phyloP scores from a whole-genome alignment of 2,329 filamentous ascomycete genomes.

The Endocalyx cinctus region DNA sequence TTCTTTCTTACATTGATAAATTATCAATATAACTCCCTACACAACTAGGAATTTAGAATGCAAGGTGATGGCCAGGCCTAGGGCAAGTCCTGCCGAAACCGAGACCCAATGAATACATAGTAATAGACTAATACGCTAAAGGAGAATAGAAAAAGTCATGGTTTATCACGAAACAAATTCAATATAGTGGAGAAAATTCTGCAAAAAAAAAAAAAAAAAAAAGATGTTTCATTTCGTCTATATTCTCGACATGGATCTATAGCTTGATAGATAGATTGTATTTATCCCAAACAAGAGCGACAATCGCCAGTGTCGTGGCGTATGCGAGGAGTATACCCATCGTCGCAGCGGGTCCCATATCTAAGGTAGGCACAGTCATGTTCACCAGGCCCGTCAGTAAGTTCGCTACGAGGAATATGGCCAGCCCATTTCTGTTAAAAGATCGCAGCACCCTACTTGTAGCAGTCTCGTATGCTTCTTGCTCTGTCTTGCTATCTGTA shows the following conservation, averaged over 20 bases:
- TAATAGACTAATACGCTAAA: too few relatives aligned
- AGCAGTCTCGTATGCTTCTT: conserved; percentile 59
- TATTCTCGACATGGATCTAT: conserved; percentile 29
- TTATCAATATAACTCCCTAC: too few relatives aligned
- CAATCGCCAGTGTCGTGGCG: conserved; percentile 57
- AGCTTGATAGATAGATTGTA: conserved; percentile 68
- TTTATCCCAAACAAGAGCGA: conserved; percentile 64
- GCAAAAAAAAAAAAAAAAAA: too few relatives aligned
- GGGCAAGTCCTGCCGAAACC: too few relatives aligned
- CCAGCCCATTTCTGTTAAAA: conserved; percentile 84
- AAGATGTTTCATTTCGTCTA: too few relatives aligned
- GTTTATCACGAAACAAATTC: too few relatives aligned
- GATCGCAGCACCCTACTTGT: conserved; percentile 79
- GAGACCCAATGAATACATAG: too few relatives aligned
- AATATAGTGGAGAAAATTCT: too few relatives aligned
- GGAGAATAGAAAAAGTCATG: too few relatives aligned
- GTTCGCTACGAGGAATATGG: conserved; percentile 83
- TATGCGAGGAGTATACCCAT: conserved; percentile 76
- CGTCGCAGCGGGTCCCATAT: conserved; percentile 58
- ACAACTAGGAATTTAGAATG: too few relatives aligned
- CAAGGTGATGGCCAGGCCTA: too few relatives aligned
- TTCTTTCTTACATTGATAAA: too few relatives aligned
- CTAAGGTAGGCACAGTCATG: conserved; percentile 76
- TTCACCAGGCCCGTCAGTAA: conserved; percentile 86
- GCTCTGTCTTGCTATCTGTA: conserved; percentile 51